Evolutionary conservation across 2,329 filamentous ascomycete species (phyloP).

Genomic region (Xylariales sp.): DNA sequence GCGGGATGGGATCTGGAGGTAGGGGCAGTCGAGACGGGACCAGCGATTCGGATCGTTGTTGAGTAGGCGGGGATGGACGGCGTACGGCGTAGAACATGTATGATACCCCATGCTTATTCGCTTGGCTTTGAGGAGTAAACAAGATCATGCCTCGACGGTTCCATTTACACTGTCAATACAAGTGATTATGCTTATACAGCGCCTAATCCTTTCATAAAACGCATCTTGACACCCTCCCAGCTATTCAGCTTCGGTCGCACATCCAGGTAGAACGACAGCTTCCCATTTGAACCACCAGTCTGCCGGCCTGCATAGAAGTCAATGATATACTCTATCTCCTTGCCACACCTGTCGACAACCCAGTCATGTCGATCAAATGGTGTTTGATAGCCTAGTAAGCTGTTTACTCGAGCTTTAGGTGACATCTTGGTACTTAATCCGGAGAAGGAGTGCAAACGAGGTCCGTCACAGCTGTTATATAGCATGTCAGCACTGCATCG

Average conservation of each 20-base stretch:
- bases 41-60: constrained; percentile 38
- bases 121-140: too few species aligned
- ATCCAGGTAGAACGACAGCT: constrained; percentile 61
- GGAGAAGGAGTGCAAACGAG: constrained; percentile 76
- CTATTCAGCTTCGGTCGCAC: constrained; percentile 65
- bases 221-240: constrained; percentile 66
- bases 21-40: constrained; percentile 61
- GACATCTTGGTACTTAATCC: constrained; percentile 68
- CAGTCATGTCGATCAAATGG: constrained; percentile 98
- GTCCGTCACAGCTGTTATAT: constrained; percentile 61
- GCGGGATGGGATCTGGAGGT: constrained; percentile 64
- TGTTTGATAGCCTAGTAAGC: constrained; percentile 77
- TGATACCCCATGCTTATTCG: constrained; percentile 11
- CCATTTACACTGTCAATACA: too few species aligned
- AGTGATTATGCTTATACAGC: constrained; percentile 33
- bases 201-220: constrained; percentile 46
- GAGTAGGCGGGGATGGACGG: constrained; percentile 16
- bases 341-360: constrained; percentile 89
- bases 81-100: neutral
- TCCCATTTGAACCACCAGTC: constrained; percentile 24
- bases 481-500: too few species aligned
- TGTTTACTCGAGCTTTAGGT: constrained; percentile 78
- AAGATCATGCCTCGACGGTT: too few species aligned
- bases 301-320: constrained; percentile 85
- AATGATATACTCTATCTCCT: constrained; percentile 87